Base-by-base conservation (phyloP, 1,284 basidiomycete species). In the Cryptococcus amylolentus region DNA sequence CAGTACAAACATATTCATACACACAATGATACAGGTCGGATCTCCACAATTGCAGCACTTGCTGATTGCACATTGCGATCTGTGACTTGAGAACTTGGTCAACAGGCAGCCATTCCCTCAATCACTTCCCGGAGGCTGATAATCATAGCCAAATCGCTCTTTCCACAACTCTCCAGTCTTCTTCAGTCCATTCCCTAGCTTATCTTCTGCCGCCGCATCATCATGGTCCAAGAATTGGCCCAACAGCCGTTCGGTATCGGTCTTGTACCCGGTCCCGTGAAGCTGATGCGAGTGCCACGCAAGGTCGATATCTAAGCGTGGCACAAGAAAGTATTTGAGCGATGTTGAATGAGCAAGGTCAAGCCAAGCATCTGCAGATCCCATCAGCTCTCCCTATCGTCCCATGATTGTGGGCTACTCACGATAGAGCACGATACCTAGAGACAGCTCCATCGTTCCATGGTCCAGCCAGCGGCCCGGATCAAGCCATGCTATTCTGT, bases 251-350 rank as follows among this genome's bases (percentile, higher is more conserved):
- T 45, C 43, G 12, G 66, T 73, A 26, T 69, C 70, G 16, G 20
- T 2, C 49, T 62, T 53, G 54, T 76, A 77, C 7, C 56, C 40
- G 4, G 44, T 51, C 3, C 62, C 64, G 40, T 61, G 56, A 20
- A 77, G 69, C 54, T 77, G 71, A 53, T 77, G 76, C 6, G 76
- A 76, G 48, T 73, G 72, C 76, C 75, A 76, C 7, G 68, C 68
- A 23, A 76, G 62, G 52, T 76, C 73, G 49, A 77, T 74, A 50
- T 76, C 75, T 26, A 69, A 48, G 3, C 67, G 61, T 14, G 62
- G 62, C 8, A 65, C 62, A 20, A 70, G 59, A 45, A 61, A 65
- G 14, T 50, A 38, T 16, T 49, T 51, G 14, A 28, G 39, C 49
- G 56, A n/a, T 37, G 57, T 63, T 2, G 66, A 52, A 14, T 58